Base-by-base conservation (phyloP, 179 eudicot genomes). In the Heliamphora pulchella region DNA sequence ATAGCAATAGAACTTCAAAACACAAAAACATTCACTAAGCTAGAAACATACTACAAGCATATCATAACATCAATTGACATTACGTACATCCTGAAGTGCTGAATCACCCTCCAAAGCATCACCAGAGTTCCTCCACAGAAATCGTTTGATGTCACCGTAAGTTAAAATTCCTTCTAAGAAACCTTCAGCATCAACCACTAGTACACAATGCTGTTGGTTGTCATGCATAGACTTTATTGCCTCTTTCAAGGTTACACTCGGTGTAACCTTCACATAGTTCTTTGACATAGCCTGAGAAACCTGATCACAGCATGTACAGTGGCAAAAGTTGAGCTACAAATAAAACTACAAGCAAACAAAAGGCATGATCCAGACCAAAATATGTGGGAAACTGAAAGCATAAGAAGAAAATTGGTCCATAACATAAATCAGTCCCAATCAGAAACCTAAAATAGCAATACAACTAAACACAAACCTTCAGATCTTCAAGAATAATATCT, bases 111-210 rank as follows among this genome's bases (percentile, higher is more conserved):
- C 87, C 51, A 85, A 82, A 57, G 85, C 79, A 71, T 87, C 89
- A 78, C 84, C 85, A 74, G 81, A 86, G 68, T 83, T 84, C 78
- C 80, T 88, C n/a, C 85, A 88, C 78, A 91, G 81, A 75, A 81
- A 83, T 55, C 93, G 88, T 80, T 89, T 86, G 73, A 96, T 84
- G 83, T 96, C 99, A 78, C 99, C 94, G 77, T 81, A 81, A 0
- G 99, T 96, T 83, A 96, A 85, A 87, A 96, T 91, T 80, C 99
- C 99, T 84, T 91, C 98, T 54, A 96, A 85, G 78, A 86, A 89
- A 87, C 88, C 94, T 70, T 92, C 93, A 65, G 83, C 83, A 82
- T 94, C 94, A 85, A 92, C 94, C 69, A 94, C 96, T 58, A 96
- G 87, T 63, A 87, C 89, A 84, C 92, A 94, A 53, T 83, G 85